phyloP scores from a whole-genome alignment of 768 basidiomycete species.

The Macrolepiota albuminosa region DNA sequence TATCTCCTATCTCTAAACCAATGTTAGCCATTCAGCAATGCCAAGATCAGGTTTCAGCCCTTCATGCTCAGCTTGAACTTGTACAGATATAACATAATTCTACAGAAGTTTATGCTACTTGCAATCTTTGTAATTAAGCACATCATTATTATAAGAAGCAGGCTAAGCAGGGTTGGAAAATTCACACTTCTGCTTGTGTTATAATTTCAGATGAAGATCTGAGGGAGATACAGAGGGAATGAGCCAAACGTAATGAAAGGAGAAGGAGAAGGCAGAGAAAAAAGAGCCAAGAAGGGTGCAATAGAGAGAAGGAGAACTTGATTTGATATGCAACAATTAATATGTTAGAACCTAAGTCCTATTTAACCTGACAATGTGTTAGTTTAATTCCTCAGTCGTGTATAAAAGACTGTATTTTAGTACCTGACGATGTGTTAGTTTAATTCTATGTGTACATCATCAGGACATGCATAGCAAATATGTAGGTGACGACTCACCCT shows the following conservation, averaged over 20 bases:
- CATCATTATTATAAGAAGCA: neutral
- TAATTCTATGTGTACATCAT: no score
- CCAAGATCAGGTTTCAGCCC: neutral
- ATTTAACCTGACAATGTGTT: no score
- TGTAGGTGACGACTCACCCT: no score
- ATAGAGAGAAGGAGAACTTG: neutral
- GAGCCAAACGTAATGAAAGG: neutral
- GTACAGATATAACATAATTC: neutral
- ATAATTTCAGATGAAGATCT: neutral
- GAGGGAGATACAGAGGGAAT: neutral
- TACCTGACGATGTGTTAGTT: no score
- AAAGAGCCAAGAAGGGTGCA: neutral
- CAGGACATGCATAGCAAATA: no score
- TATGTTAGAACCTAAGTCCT: no score
- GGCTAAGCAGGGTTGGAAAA: neutral
- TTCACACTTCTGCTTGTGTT: neutral
- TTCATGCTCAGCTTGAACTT: neutral
- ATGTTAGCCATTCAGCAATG: neutral
- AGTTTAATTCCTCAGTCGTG: no score
- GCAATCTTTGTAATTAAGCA: neutral
- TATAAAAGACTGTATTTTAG: no score
- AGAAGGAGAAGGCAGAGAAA: neutral
- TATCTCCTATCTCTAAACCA: no score
- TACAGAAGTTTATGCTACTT: neutral
- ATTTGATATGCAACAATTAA: neutral